Base-by-base conservation (phyloP, 73 alveolate species). In the Symbiodinium pilosum region DNA sequence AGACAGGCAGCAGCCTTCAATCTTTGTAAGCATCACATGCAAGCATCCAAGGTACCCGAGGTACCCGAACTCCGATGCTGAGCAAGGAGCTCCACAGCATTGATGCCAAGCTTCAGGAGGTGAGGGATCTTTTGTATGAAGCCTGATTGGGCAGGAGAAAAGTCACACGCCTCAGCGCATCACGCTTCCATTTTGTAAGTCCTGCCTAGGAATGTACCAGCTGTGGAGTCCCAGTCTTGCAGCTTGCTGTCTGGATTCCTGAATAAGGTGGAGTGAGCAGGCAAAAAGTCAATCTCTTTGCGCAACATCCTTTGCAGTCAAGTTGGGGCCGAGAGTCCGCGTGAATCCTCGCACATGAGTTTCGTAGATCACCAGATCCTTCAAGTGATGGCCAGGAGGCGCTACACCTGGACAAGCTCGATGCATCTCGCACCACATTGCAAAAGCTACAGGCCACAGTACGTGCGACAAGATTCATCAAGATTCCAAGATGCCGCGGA, bases 231-330 rank as follows among this genome's bases (percentile, higher is more conserved):
- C 97, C 97, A 91, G 26, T 91, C 81, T 6, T 91, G 88, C 26
- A 91, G 97, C 71, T 93, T 73, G 92, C 98, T 93, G 87, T 93
- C 98, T 1, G 98, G 98, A 40, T 93, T 93, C 98, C 92, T 93
- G n/a, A n/a, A n/a, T n/a, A n/a, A n/a, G n/a, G n/a, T n/a, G n/a
- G n/a, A n/a, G n/a, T n/a, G n/a, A n/a, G n/a, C n/a, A n/a, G n/a
- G n/a, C n/a, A n/a, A n/a, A n/a, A n/a, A n/a, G n/a, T n/a, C n/a
- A n/a, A n/a, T n/a, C n/a, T n/a, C n/a, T n/a, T n/a, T n/a, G n/a
- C n/a, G n/a, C n/a, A n/a, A n/a, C n/a, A n/a, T n/a, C n/a, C n/a
- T n/a, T n/a, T n/a, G n/a, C n/a, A n/a, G n/a, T n/a, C n/a, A n/a
- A n/a, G n/a, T n/a, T n/a, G n/a, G 12, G 77, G 36, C 77, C 44